Base-by-base conservation (phyloP, 306 rosid genomes). In the Geum urbanum region DNA sequence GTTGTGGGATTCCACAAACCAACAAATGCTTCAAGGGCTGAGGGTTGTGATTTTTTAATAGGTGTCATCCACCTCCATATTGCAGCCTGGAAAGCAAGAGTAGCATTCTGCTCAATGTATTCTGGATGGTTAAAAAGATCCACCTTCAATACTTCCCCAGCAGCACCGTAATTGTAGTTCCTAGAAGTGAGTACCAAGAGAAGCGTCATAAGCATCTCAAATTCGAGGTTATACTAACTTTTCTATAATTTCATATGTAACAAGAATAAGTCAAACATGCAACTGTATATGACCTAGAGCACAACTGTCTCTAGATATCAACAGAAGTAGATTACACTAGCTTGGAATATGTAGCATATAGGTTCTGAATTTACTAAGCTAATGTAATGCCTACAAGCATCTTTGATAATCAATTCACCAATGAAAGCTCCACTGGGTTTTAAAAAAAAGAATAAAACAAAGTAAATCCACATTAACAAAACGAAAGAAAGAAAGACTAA, bases 91-190 rank as follows among this genome's bases (percentile, higher is more conserved):
- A 94, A 91, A 43, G 86, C 99, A 7, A 94, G 77, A 71, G 99
- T 94, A 48, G 99, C 99, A 41, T 94, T 94, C 86, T 91, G 96
- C 87, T 91, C 99, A 8, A 94, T 46, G 81, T 85, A 94, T 80
- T 94, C 99, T 24, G 99, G 99, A 76, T 91, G 96, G 56, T 63
- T 75, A 71, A 94, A 83, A 58, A 94, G 81, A 79, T 94, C 86
- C 37, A 72, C 74, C 75, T 91, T 82, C 87, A 94, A 78, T 20
- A 81, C 89, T 12, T 91, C 87, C 63, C 97, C 99, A 70, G 71
- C 46, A 22, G 85, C 83, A 43, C 99, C 99, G 18, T 94, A 94
- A 56, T 94, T 94, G 87, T 73, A 91, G 89, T 94, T 91, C 99
- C 99, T 94, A 66, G 9, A 47, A 77, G 22, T 59, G 35, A 74